Base-by-base conservation (phyloP, 768 basidiomycete species). In the Candolleomyces eurysporus region DNA sequence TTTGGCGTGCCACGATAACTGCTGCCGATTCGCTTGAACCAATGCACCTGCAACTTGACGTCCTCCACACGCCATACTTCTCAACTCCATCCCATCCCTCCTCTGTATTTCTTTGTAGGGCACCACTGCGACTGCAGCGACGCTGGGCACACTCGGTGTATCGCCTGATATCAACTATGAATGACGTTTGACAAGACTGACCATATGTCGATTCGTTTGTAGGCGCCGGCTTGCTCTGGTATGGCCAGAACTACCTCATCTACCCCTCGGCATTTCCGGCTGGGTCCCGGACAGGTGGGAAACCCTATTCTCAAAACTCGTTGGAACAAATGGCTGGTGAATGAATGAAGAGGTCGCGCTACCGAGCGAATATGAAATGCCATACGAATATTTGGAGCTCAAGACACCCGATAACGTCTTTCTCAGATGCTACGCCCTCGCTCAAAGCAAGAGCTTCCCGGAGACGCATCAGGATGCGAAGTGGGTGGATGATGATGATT, bases 201-300 rank as follows among this genome's bases (percentile, higher is more conserved):
- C 32, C 11, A 17, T 40, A 19, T 68, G 58, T 30, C 31, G 40
- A 42, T 22, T 31, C 5, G 49, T 59, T 40, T 50, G 46, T 65
- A 91, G 90, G 86, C 61, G 83, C 82, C 54, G 88, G 90, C 10
- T 79, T 95, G 40, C 81, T 94, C 17, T 94, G 90, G 73, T 89
- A 90, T 65, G 92, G 91, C 31, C 95, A 98, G 71, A 90, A 88
- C 70, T 89, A 84, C 66, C 79, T 98, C 57, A 96, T 98, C 71
- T 98, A 96, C 72, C 95, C 95, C 0, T 88, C 92, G 17, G 88
- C 89, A 8, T 88, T 92, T 58, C 82, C 82, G 22, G 83, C 86
- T 5, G 94, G 94, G 1, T 94, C 94, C 26, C 79, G 94, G 52
- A 87, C 79, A 67, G 83, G 94, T 92, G 61, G 61, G 73, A 57